Base-by-base conservation (phyloP, 495 filamentous ascomycete species). In the Penicillium waksmanii region DNA sequence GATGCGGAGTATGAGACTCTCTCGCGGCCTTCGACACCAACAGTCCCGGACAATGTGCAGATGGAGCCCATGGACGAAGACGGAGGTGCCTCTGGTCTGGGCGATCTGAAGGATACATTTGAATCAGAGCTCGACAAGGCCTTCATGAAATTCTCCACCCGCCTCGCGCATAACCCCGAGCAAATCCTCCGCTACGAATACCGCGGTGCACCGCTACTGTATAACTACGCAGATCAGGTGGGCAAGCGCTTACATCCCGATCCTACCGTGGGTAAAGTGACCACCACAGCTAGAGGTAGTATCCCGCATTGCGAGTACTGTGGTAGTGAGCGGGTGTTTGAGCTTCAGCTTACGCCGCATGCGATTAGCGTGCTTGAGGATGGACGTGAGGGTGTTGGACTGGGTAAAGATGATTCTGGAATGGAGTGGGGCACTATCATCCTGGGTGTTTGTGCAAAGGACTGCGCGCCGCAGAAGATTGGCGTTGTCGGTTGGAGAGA, bases 391-490 rank as follows among this genome's bases (percentile, higher is more conserved):
- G 84, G 85, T 12, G 68, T 96, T 53, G 77, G 76, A 1, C 67
- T 80, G 42, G 77, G 76, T 0, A 73, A 78, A 55, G 71, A 73
- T 40, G 78, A 81, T 61, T 92, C 94, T 40, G 95, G 96, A 0
- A 97, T 99, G 95, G 95, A 99, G 65, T 99, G 95, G 95, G 96
- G 96, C 0, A 97, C 90, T 13, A 81, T 99, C n/a, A 84, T 98
- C 46, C 71, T 97, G n/a, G 91, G 85, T 0, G 92, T 96, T 19
- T 99, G 95, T 73, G 76, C 72, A 44, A 77, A 70, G 65, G 87
- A 94, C 67, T 96, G 92, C 73, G 80, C 76, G 46, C 80, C 84
- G 1, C 69, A 75, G 53, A 76, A 78, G 15, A 73, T 85, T 42
- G 73, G 76, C 5, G 69, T 73, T 40, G 78, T 82, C 19, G 90